Evolutionary conservation across 2,329 filamentous ascomycete species (phyloP).

Genomic region (Colletotrichum cereale): DNA sequence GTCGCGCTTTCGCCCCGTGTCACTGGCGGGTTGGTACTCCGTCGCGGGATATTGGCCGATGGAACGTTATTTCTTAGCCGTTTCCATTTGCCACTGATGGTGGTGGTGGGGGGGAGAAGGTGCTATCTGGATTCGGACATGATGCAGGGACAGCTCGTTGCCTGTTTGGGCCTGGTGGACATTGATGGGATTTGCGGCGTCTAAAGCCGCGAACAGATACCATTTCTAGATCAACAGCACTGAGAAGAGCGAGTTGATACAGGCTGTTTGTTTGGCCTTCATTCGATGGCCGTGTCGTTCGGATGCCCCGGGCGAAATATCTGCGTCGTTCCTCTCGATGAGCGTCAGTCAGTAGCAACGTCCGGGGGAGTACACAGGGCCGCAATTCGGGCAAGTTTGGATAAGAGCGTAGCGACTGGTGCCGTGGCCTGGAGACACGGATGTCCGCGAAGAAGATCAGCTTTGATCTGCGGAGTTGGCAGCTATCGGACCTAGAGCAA

Average conservation of each 20-base stretch:
- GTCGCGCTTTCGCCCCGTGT: neutral
- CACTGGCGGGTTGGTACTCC: slow-evolving; percentile 11
- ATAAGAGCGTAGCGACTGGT: neutral
- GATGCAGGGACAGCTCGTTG: slow-evolving; percentile 40
- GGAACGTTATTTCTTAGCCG: neutral
- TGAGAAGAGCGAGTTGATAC: neutral
- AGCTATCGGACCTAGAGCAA: neutral
- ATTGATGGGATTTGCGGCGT: neutral
- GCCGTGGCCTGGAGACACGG: slow-evolving; percentile 3
- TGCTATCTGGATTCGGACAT: slow-evolving; percentile 28
- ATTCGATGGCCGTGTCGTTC: neutral
- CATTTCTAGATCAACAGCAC: neutral
- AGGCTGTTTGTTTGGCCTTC: neutral
- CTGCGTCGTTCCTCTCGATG: neutral
- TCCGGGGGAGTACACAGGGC: neutral
- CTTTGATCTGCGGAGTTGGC: slow-evolving; percentile 15
- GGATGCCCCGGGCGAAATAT: neutral
- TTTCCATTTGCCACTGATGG: slow-evolving; percentile 5
- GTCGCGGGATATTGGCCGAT: neutral
- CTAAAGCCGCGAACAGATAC: slow-evolving; percentile 2
- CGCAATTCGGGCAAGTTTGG: neutral
- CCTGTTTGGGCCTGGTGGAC: slow-evolving; percentile 29
- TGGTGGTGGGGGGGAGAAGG: slow-evolving; percentile 12
- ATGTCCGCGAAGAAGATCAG: slow-evolving; percentile 5
- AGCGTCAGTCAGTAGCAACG: neutral